Evolutionary conservation across 73 alveolate genomes (phyloP).

Genomic region (Strombidium stylifer): DNA sequence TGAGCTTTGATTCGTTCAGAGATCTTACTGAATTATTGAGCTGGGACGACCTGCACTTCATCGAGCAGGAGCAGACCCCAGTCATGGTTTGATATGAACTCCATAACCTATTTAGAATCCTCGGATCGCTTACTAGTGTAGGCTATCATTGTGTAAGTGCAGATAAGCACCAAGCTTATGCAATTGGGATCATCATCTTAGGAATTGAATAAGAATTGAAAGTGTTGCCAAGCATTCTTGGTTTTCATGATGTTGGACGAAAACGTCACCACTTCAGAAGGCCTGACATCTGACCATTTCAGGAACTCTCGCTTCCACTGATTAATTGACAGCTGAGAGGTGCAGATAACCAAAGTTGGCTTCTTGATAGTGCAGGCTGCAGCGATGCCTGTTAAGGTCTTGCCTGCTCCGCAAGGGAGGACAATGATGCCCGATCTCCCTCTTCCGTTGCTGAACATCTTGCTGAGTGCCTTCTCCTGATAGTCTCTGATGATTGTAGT

Average conservation of each 20-base stretch:
- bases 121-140: slow-evolving; percentile 74
- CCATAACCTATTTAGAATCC: slow-evolving; percentile 58
- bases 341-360: slow-evolving; percentile 80
- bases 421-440: slow-evolving; percentile 98
- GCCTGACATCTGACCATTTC: slow-evolving; percentile 54
- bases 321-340: slow-evolving; percentile 85
- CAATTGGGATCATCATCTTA: slow-evolving; percentile 58
- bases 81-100: slow-evolving; percentile 59
- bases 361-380: slow-evolving; percentile 90
- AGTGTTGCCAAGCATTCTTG: no score
- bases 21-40: slow-evolving; percentile 81
- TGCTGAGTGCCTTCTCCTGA: slow-evolving; percentile 88
- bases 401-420: slow-evolving; percentile 99
- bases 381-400: slow-evolving; percentile 88
- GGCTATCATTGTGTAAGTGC: slow-evolving; percentile 93
- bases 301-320: slow-evolving; percentile 76
- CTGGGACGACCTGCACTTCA: slow-evolving; percentile 98
- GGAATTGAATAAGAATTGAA: no score
- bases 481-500: slow-evolving; percentile 81
- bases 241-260: no score
- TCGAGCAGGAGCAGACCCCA: slow-evolving; percentile 96
- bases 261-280: no score
- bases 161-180: slow-evolving; percentile 78
- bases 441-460: slow-evolving; percentile 89
- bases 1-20: slow-evolving; percentile 70